phyloP scores from a whole-genome alignment of 2,329 filamentous ascomycete genomes.

The Exophiala oligosperma region DNA sequence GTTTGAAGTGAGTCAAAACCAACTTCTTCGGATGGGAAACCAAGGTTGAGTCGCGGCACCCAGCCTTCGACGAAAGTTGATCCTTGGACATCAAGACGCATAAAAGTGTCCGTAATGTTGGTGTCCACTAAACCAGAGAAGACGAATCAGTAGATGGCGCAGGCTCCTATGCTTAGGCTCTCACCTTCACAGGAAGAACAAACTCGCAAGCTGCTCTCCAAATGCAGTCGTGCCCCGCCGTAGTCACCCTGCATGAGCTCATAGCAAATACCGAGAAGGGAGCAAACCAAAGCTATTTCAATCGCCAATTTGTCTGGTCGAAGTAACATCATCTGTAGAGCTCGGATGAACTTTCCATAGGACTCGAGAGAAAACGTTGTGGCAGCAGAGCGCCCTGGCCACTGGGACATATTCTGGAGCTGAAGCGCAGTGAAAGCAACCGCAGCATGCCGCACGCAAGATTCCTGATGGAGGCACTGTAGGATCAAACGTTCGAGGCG shows the following conservation, averaged over 20 bases:
- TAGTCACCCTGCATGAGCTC: conserved; percentile 1
- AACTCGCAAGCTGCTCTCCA: conserved; percentile 1
- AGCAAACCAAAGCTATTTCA: conserved; percentile 1
- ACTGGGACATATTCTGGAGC: not conserved
- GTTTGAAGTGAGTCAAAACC: conserved; percentile 1
- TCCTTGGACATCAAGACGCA: conserved; percentile 5
- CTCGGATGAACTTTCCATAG: not conserved
- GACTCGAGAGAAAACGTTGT: not conserved
- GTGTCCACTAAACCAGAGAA: not conserved
- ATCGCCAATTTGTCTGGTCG: not conserved
- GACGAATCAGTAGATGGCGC: too few species aligned
- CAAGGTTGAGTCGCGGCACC: conserved; percentile 1
- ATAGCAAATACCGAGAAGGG: not conserved
- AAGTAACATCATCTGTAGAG: not conserved
- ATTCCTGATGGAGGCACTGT: conserved; percentile 1
- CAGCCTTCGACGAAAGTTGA: conserved; percentile 3
- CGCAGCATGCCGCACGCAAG: conserved; percentile 3
- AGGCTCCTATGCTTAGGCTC: not conserved
- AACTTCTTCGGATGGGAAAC: conserved; percentile 1
- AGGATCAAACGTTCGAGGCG: conserved; percentile 1
- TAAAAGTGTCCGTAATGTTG: not conserved
- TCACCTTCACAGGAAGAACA: conserved; percentile 1
- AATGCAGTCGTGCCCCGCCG: conserved; percentile 3
- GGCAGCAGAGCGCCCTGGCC: not conserved
- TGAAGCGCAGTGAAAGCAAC: not conserved